phyloP scores from a whole-genome alignment of 345 rosid genomes.

The Eucalyptus pauciflora region DNA sequence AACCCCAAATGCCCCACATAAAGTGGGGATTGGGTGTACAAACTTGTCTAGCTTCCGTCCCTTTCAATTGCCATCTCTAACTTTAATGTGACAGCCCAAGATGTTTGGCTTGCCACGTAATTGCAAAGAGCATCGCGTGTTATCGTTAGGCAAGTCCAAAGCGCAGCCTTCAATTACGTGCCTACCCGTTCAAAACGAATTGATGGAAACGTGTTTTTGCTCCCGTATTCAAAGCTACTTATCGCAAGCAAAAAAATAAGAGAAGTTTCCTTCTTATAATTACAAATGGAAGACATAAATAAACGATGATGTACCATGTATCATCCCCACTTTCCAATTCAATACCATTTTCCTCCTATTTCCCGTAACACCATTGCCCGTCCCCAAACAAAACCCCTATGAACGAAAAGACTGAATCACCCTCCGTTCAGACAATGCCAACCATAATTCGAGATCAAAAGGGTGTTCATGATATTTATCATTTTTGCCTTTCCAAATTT shows the following conservation, averaged over 20 bases:
- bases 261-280: not conserved
- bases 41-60: too few relatives aligned
- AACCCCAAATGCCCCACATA: too few relatives aligned
- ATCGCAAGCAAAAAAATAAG: too few relatives aligned
- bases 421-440: not conserved
- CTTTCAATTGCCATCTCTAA: not conserved
- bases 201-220: not conserved
- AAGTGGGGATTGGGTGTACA: too few relatives aligned
- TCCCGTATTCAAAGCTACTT: not conserved
- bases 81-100: not conserved
- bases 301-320: not conserved
- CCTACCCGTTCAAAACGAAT: not conserved
- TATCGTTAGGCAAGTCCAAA: not conserved
- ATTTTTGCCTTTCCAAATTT: not conserved
- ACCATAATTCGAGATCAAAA: not conserved
- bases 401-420: not conserved
- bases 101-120: not conserved
- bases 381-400: not conserved
- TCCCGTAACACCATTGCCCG: not conserved
- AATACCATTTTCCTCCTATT: not conserved
- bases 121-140: too few relatives aligned
- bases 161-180: not conserved
- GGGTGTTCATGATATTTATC: too few relatives aligned
- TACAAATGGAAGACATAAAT: not conserved
- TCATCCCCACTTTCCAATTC: not conserved